A percentile compares a stretch with the other conserved stretches of the same genome.
Conservation (phyloP, 2,329 filamentous ascomycete species). For the Aspergillus texensis region DNA sequence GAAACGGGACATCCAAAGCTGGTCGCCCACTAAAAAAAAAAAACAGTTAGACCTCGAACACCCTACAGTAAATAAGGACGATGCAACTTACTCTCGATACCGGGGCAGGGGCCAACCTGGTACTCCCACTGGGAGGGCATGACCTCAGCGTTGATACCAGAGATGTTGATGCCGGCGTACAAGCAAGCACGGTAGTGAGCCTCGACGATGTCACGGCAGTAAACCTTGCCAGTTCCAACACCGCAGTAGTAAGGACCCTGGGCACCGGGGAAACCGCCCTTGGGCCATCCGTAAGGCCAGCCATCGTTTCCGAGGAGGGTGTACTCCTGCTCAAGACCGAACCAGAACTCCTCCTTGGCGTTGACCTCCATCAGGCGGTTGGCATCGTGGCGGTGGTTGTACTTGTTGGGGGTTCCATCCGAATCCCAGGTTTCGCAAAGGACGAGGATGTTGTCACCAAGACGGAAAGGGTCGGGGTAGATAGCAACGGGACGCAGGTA, state of each 20-base stretch:
- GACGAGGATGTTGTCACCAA: slow-evolving; percentile 88
- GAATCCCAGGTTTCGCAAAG: slow-evolving; percentile 93
- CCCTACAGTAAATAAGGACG: not conserved
- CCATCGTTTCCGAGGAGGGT: slow-evolving; percentile 84
- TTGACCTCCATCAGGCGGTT: slow-evolving; percentile 87
- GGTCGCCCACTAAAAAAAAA: slow-evolving; percentile 73
- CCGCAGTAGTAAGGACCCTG: slow-evolving; percentile 98
- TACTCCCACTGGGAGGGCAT: slow-evolving; percentile 99
- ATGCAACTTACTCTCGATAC: slow-evolving; percentile 72
- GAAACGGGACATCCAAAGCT: slow-evolving; percentile 93
- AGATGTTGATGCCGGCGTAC: slow-evolving; percentile 89
- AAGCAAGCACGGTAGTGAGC: slow-evolving; percentile 89
- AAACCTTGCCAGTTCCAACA: slow-evolving; percentile 95
- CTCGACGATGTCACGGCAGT: slow-evolving; percentile 97
- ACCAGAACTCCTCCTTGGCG: slow-evolving; percentile 85
- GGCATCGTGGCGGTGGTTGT: slow-evolving; percentile 94
- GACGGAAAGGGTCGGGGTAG: slow-evolving; percentile 90
- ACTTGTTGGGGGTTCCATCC: slow-evolving; percentile 95
- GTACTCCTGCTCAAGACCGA: slow-evolving; percentile 98
- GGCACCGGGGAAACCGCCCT: slow-evolving; percentile 84
- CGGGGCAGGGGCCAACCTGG: slow-evolving; percentile 88
- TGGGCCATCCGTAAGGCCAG: slow-evolving; percentile 90
- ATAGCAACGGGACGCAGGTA: slow-evolving; percentile 89
- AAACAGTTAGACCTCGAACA: slow-evolving; percentile 28
- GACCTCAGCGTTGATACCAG: slow-evolving; percentile 98